Evolutionary conservation across 768 basidiomycete genomes (phyloP).

Genomic region (Phaeotremella skinneri): DNA sequence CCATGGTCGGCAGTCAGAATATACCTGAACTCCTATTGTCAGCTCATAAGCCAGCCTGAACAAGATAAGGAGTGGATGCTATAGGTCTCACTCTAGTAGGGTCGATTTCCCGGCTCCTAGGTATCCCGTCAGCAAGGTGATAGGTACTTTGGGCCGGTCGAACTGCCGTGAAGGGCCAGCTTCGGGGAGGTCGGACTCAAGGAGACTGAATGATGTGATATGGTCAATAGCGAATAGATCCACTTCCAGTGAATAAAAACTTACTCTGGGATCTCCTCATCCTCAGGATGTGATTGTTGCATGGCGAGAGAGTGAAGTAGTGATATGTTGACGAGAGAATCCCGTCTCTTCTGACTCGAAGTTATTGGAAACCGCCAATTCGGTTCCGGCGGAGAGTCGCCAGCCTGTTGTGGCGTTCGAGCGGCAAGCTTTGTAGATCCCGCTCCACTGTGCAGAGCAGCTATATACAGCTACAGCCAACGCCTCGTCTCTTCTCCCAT

Average conservation of each 20-base stretch:
- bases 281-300: constrained; percentile 8
- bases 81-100: constrained; percentile 65
- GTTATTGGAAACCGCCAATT: too few relatives aligned
- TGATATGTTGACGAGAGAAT: too few relatives aligned
- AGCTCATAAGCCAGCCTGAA: neutral
- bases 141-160: constrained; percentile 60
- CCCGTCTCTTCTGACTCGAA: too few relatives aligned
- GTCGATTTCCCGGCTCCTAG: constrained; percentile 90
- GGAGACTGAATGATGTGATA: neutral
- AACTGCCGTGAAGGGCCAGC: neutral
- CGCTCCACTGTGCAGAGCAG: too few relatives aligned
- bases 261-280: constrained; percentile 16
- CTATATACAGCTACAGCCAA: too few relatives aligned
- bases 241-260: neutral
- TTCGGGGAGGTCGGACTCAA: constrained; percentile 18
- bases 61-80: too few relatives aligned
- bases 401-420: too few relatives aligned
- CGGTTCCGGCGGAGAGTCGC: too few relatives aligned
- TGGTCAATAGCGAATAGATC: constrained; percentile 1
- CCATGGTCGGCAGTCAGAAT: constrained; percentile 92
- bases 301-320: too few relatives aligned
- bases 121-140: constrained; percentile 93
- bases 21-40: constrained; percentile 52
- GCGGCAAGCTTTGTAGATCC: too few relatives aligned
- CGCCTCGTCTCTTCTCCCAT: too few relatives aligned